phyloP scores from a whole-genome alignment of 2,329 filamentous ascomycete species.

The Didymella segeticola region DNA sequence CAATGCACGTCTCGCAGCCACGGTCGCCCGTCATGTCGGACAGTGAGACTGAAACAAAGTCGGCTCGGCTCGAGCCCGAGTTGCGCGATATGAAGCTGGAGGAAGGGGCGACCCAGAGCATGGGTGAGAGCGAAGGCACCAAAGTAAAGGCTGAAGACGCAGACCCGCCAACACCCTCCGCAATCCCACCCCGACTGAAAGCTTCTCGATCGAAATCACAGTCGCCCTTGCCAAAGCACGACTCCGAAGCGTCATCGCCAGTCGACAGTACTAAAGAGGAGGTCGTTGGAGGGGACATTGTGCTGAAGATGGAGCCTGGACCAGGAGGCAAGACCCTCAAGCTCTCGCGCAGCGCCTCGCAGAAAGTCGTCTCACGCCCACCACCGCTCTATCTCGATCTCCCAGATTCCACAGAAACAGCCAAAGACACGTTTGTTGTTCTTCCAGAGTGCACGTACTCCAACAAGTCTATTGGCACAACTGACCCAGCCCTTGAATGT shows the following conservation, averaged over 20 bases:
- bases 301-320: constrained; percentile 66
- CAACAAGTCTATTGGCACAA: constrained; percentile 87
- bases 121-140: constrained; percentile 26
- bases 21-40: constrained; percentile 47
- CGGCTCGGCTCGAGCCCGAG: constrained; percentile 51
- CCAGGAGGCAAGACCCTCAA: constrained; percentile 68
- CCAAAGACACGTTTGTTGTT: constrained; percentile 77
- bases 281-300: constrained; percentile 66
- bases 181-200: constrained; percentile 37
- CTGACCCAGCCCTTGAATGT: constrained; percentile 92
- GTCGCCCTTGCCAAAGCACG: constrained; percentile 43
- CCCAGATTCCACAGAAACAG: constrained; percentile 78
- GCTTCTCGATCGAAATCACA: constrained; percentile 37
- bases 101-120: constrained; percentile 42
- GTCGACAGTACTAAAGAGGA: constrained; percentile 57
- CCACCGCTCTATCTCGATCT: constrained; percentile 75
- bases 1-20: constrained; percentile 23
- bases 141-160: constrained; percentile 41
- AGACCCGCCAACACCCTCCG: constrained; percentile 37
- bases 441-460: constrained; percentile 89
- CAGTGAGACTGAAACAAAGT: constrained; percentile 43
- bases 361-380: constrained; percentile 70
- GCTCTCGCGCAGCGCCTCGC: constrained; percentile 73
- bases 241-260: constrained; percentile 46
- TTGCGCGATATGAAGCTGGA: constrained; percentile 56